A percentile compares a stretch with the other conserved stretches of the same genome.
Evolutionary conservation across 495 filamentous ascomycete genomes (phyloP).

Genomic region (Penicillium dipodomyicola): DNA sequence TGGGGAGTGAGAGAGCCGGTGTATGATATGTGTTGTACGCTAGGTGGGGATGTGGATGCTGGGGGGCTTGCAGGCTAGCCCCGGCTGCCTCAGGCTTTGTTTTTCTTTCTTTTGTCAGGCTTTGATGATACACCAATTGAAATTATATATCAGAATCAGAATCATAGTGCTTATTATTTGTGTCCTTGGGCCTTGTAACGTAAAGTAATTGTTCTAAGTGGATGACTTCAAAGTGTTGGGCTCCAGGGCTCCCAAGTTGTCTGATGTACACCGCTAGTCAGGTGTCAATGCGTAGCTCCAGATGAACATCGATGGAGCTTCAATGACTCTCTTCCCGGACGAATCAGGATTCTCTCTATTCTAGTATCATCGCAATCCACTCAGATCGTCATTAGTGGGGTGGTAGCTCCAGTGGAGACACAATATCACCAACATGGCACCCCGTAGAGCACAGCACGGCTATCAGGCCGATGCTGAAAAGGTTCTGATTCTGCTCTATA

Average conservation of each 20-base stretch:
- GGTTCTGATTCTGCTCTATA: too few relatives aligned
- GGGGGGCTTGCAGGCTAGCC: not conserved
- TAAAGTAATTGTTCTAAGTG: not conserved
- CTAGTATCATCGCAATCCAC: too few relatives aligned
- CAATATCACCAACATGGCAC: too few relatives aligned
- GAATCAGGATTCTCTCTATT: not conserved
- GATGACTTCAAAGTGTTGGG: not conserved
- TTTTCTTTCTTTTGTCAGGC: conserved; percentile 11
- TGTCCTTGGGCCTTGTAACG: not conserved
- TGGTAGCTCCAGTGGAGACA: too few relatives aligned
- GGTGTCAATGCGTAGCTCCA: conserved; percentile 13
- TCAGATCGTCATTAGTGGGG: too few relatives aligned
- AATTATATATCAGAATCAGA: conserved; percentile 28
- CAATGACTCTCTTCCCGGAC: not conserved
- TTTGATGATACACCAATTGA: conserved; percentile 35
- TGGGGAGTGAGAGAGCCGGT: conserved; percentile 15
- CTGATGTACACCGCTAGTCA: conserved; percentile 19
- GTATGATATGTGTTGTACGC: conserved; percentile 26
- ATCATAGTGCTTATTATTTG: conserved; percentile 26
- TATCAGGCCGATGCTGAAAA: too few relatives aligned
- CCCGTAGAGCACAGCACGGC: too few relatives aligned
- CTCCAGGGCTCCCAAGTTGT: not conserved
- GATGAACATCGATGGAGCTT: not conserved
- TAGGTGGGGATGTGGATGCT: conserved; percentile 3
- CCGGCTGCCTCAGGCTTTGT: conserved; percentile 9